Percentiles rank a stretch among this genome's conserved stretches.
Evolutionary conservation across 495 filamentous ascomycete genomes (phyloP).

Genomic region (Daldinia grandis): DNA sequence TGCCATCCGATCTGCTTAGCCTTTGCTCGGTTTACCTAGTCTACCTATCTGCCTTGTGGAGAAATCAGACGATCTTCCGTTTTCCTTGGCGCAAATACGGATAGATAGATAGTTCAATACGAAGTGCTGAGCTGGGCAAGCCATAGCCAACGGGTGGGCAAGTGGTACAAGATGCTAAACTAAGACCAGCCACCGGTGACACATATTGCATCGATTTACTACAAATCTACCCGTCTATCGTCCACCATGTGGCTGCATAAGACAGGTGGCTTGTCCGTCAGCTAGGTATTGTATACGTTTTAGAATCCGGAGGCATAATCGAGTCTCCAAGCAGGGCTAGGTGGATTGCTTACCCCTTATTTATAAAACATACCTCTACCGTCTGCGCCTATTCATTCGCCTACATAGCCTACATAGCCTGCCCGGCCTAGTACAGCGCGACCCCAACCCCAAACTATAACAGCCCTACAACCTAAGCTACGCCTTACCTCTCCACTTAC

Average conservation of each 20-base stretch:
- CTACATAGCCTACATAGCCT: not conserved
- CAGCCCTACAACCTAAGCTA: not conserved
- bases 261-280: constrained; percentile 9
- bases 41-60: not conserved
- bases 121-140: not conserved
- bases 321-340: no score
- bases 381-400: not conserved
- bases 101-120: not conserved
- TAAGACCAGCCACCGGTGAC: not conserved
- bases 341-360: not conserved
- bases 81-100: not conserved
- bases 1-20: not conserved
- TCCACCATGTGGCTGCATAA: not conserved
- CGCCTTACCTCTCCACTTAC: not conserved
- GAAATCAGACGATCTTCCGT: no score
- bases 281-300: not conserved
- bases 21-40: not conserved
- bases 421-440: not conserved
- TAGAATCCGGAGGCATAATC: not conserved
- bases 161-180: not conserved
- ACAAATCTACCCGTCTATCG: not conserved
- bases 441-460: not conserved
- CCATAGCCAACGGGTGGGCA: not conserved
- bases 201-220: not conserved
- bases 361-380: not conserved